Evolutionary conservation across 306 rosid genomes (phyloP), one percentile per base, ranked within the genome.

Genomic region (Dalbergia oliveri): DNA sequence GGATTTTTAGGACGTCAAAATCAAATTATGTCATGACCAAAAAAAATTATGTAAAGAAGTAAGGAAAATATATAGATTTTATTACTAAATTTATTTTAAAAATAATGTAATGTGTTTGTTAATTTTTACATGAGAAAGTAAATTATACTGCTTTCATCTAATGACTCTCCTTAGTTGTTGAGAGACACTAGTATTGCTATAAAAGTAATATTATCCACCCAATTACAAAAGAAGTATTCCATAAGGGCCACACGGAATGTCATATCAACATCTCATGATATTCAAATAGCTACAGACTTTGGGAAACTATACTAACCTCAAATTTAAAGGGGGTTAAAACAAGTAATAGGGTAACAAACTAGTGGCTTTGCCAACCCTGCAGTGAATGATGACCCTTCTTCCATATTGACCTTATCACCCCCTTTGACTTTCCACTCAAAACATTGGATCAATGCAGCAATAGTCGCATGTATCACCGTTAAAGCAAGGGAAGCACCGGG

Each of bases 301-400:
- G 1, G 54, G 54, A 12, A 11, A 12, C 5, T 49, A 15, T 53
- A 63, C 3, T 8, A 68, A 79, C 12, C 37, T 31, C 0, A 43
- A 66, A 66, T 9, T 8, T 72, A 33, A 56, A 82, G 76, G 14
- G 84, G 84, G 77, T 65, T 73, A 31, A 58, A 84, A 77, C 80
- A 72, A 63, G 47, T 16, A 7, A 65, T 15, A 62, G 91, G 89
- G 51, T 78, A 85, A 62, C 87, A 83, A 67, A 85, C 26, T 4
- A 88, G 31, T 0, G 87, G 89, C 21, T 74, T 72, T 5, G 84
- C 80, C 60, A 88, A 83, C 15, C 87, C 87, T 3, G 59, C 59
- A 51, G 89, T 83, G 60, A 88, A 88, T 4, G 87, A 83, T 1
- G 91, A 77, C 11, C 86, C 91, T 73, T 77, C 81, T 61, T 86